Evolutionary conservation across 2,329 filamentous ascomycete species (phyloP), one percentile per base, ranked within the genome.

Genomic region (Penicillium fuscoglaucum): DNA sequence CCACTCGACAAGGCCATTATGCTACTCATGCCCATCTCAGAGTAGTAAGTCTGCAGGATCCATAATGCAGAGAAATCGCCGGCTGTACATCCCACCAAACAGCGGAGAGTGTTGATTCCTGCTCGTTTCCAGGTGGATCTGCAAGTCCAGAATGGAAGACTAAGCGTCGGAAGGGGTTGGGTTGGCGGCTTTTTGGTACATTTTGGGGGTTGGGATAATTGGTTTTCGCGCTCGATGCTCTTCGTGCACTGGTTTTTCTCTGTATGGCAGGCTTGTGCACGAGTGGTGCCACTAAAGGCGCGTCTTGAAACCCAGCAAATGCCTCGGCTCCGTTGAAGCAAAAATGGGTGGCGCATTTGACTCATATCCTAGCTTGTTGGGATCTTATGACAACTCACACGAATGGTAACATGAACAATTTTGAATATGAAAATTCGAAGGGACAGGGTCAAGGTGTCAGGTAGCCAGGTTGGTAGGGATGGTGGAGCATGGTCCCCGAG

Each of bases 51-150:
- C 58, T 85, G 83, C 0, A 86, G 73, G 33, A 78, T 75, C 82
- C 83, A 85, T 74, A 85, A 78, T 0, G 81, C 76, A 1, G 81
- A 78, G 59, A 85, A 85, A 66, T 85, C 83, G n/a, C 83, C 83
- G 0, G 74, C 43, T 0, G 82, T 84, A 62, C 83, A 85, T 8
- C 83, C 83, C 2, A 82, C 70, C 1, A 85, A 75, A 59, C 83
- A 86, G 7, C 83, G 80, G 4, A 83, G 66, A 0, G 83, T 85
- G 63, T 85, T 85, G 62, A 85, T 66, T 0, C 74, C 72, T 0
- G 83, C 80, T n/a, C 83, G 73, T 28, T 71, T 74, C 83, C 83
- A 85, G 0, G 74, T 69, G 12, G 68, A 57, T 12, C 52, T 63
- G n/a, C 67, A 74, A 4, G 63, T 59, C 77, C 77, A 79, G 62